These are phyloP conservation scores for Penicillium palitans DNA, from an alignment of 2,329 filamentous ascomycete species.

Conservation along the genomic window DNA sequence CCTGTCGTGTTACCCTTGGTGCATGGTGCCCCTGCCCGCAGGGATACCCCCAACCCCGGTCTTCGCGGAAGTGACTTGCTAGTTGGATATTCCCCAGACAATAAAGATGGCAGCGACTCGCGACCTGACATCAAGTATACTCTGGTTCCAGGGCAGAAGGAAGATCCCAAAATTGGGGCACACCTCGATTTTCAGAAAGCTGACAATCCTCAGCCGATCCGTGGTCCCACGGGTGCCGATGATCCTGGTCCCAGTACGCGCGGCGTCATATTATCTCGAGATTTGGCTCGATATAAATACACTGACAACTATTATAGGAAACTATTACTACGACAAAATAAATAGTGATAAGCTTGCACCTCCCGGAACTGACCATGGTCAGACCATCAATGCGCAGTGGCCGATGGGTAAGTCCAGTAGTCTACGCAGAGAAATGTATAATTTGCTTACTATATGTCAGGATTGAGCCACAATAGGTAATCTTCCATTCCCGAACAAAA, in stretches of 20 bases:
- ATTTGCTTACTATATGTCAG: slow-evolving; percentile 19
- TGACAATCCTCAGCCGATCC: slow-evolving; percentile 57
- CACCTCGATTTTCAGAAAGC: slow-evolving; percentile 57
- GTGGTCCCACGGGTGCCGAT: slow-evolving; percentile 52
- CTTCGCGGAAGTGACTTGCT: slow-evolving; percentile 34
- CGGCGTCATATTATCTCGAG: not conserved
- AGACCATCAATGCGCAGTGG: slow-evolving; percentile 52
- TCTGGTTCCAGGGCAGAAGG: slow-evolving; percentile 54
- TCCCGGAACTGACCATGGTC: slow-evolving; percentile 52
- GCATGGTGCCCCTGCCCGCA: slow-evolving; percentile 27
- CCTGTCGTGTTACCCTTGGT: slow-evolving; percentile 13
- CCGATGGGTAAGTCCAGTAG: slow-evolving; percentile 46
- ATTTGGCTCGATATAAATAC: no score
- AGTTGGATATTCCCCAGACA: slow-evolving; percentile 43
- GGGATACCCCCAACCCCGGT: slow-evolving; percentile 24
- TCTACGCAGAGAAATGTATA: no score
- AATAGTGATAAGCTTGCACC: slow-evolving; percentile 58
- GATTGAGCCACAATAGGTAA: slow-evolving; percentile 50
- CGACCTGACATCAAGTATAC: slow-evolving; percentile 43
- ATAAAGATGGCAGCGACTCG: slow-evolving; percentile 37
- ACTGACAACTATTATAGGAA: slow-evolving; percentile 31
- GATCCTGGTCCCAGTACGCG: slow-evolving; percentile 54
- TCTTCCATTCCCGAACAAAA: not conserved
- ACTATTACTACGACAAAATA: slow-evolving; percentile 53
- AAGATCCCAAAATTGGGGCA: slow-evolving; percentile 51